Percentiles rank a stretch among this genome's conserved stretches.
Evolutionary conservation across 306 rosid species (phyloP).

Genomic region (Abrus pulchellus): DNA sequence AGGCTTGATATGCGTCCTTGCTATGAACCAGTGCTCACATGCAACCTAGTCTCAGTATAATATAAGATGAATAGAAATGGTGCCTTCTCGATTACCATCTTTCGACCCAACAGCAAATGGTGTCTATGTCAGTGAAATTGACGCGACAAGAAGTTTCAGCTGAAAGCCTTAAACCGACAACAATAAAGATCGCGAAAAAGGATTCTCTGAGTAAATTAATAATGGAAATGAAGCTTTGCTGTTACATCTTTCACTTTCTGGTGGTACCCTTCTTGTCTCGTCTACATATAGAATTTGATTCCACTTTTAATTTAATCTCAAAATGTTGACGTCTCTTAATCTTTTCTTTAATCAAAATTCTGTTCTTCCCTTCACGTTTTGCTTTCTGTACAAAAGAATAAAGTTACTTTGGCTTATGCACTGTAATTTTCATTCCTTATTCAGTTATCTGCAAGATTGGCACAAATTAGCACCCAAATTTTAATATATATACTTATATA

Average conservation of each 20-base stretch:
- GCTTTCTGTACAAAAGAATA: constrained; percentile 14
- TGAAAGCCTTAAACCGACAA: constrained; percentile 40
- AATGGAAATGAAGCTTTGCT: constrained; percentile 11
- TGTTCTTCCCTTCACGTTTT: constrained; percentile 32
- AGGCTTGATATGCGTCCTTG: constrained; percentile 5
- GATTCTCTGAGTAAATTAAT: constrained; percentile 9
- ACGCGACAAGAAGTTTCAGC: constrained; percentile 37
- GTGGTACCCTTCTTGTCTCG: constrained; percentile 29
- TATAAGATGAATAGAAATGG: constrained; percentile 1
- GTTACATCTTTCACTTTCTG: neutral
- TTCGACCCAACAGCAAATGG: neutral
- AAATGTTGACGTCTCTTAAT: constrained; percentile 1
- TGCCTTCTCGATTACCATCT: too few species aligned
- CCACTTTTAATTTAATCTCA: neutral
- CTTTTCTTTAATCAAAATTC: neutral
- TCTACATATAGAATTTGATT: neutral
- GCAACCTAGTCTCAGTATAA: neutral
- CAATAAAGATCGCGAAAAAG: neutral
- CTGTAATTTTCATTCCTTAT: constrained; percentile 26
- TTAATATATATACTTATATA: neutral
- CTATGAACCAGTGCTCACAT: neutral
- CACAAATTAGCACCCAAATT: neutral
- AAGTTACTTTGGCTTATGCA: constrained; percentile 31
- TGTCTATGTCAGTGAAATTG: constrained; percentile 32
- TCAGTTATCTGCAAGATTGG: neutral